Base-by-base conservation (phyloP, 169 alveolate species). In the Neospora caninum region DNA sequence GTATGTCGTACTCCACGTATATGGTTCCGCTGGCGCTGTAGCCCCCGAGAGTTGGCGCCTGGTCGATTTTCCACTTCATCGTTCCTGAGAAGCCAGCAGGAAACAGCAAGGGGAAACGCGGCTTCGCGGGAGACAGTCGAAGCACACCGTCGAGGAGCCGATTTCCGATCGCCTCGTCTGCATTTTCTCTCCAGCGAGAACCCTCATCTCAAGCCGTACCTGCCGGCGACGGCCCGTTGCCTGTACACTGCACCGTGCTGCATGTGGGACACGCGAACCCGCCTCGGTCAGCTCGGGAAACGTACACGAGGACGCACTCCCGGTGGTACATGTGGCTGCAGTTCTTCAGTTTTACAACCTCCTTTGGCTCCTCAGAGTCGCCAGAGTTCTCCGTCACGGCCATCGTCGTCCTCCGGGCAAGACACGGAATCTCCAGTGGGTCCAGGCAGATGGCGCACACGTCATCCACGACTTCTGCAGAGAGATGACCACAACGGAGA, bases 261-360 rank as follows among this genome's bases (percentile, higher is more conserved):
- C 94, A 91, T 7, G 94, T 91, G 84, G 94, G 94, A 31, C 94
- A 91, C 54, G 34, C 69, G 84, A 91, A 91, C 64, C 94, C 94
- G 31, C 94, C 94, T 84, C 91, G 43, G 80, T 43, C 64, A 78
- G 88, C 82, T 39, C 84, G 39, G 42, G 53, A 34, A 54, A 91
- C 78, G 83, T 91, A 91, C 91, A 58, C 49, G 86, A 84, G 82
- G 45, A 91, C 64, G 49, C 94, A 91, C 53, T 49, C 84, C 69
- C 64, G n/a, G 91, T 91, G 94, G 83, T 73, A 91, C 89, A 73
- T 86, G 91, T 91, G 94, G 42, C 64, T 38, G 69, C 94, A 91
- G 18, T 80, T 36, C 69, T 64, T 53, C 84, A 91, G 94, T 58
- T 39, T 78, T 25, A 91, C 94, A 34, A 91, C 94, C 49, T 54